Conservation (phyloP, 179 eudicot genomes). For the Actinidia polygama region DNA sequence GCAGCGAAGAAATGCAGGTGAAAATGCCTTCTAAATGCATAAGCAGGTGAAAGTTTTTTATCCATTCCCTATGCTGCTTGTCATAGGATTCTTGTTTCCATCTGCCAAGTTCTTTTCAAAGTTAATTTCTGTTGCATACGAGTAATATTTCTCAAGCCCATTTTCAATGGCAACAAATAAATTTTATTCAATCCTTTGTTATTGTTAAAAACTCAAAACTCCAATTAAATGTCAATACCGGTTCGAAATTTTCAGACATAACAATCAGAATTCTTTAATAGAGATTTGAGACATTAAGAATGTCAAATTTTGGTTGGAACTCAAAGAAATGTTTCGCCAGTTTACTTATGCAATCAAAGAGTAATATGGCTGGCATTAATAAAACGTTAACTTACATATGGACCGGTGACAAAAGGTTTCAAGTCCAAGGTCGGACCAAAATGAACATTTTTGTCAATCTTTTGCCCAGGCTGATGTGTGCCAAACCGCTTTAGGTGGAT, state of each 20-base stretch:
- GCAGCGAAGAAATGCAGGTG: background rate
- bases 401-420: conserved; percentile 77
- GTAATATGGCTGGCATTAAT: background rate
- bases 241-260: background rate
- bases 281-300: background rate
- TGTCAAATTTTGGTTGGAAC: background rate
- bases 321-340: background rate
- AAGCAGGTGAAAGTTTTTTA: background rate
- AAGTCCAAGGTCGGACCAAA: conserved; percentile 82
- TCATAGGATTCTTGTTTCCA: background rate
- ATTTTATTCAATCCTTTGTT: background rate
- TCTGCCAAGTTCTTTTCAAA: background rate
- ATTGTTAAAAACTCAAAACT: background rate
- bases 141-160: background rate
- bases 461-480: conserved; percentile 69
- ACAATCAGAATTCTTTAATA: background rate
- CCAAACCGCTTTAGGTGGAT: conserved; percentile 93
- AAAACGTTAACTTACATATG: conserved; percentile 62
- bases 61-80: background rate
- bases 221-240: background rate
- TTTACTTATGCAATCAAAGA: background rate
- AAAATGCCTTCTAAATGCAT: background rate
- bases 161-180: background rate
- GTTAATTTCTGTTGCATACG: background rate
- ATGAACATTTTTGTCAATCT: conserved; percentile 76